A percentile compares a stretch with the other conserved stretches of the same genome.
Conservation (phyloP, 2,329 filamentous ascomycete genomes). For the Chrysoporthe cubensis region DNA sequence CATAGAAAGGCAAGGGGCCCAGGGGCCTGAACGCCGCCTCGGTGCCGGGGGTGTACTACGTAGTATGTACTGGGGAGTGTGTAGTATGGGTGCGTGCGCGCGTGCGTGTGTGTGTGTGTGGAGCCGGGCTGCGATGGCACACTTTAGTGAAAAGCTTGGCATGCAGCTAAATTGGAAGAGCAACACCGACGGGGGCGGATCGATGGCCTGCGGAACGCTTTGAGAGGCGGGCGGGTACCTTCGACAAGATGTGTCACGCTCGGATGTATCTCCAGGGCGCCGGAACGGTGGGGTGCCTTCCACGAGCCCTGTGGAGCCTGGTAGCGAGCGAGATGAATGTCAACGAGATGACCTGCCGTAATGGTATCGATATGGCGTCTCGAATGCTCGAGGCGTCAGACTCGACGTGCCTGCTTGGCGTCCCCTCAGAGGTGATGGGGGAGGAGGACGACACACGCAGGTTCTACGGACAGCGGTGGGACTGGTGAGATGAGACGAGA, state of each 20-base stretch:
- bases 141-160: conserved; percentile 29
- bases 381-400: no score
- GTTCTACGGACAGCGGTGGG: not conserved
- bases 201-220: conserved; percentile 24
- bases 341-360: not conserved
- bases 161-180: conserved; percentile 21
- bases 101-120: conserved; percentile 11
- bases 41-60: conserved; percentile 21
- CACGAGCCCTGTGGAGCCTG: not conserved
- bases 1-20: conserved; percentile 17
- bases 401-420: no score
- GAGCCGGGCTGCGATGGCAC: conserved; percentile 26
- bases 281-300: not conserved
- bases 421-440: not conserved
- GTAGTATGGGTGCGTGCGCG: conserved; percentile 12
- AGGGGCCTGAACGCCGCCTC: conserved; percentile 24
- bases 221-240: conserved; percentile 8
- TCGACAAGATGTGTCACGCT: not conserved
- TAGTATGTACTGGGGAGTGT: no score
- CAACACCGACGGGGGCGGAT: conserved; percentile 5
- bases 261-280: not conserved
- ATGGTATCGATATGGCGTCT: not conserved
- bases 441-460: conserved; percentile 9
- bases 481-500: not conserved
- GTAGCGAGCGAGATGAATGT: not conserved